Evolutionary conservation across 306 rosid genomes (phyloP), one percentile per base, ranked within the genome.

Genomic region (Cucumis melo): DNA sequence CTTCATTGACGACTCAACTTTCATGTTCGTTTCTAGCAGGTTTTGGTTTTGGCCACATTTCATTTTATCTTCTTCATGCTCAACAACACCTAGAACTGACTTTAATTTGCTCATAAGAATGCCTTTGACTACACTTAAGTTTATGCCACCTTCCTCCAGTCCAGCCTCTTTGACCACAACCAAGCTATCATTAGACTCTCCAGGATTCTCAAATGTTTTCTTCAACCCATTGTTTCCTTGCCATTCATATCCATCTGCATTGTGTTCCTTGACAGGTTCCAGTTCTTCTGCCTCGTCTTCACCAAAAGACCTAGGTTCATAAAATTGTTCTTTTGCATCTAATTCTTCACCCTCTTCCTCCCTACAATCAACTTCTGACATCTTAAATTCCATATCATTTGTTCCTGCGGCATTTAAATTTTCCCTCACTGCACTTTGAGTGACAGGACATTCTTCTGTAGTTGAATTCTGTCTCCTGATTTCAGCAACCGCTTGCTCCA

Each of bases 271-370:
- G 57, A 84, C 75, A 83, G 70, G 68, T 83, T 73, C 83, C 20
- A 78, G 62, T 75, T 12, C 16, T 71, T 76, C 81, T 74, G 68
- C 85, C 72, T 70, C 80, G 51, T 80, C 50, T 80, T 48, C 55
- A 75, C 19, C 70, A 7, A 73, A 32, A 66, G 56, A 71, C 19
- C 41, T 66, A 72, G 82, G 72, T 58, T 83, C 88, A 80, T 64
- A 81, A 72, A 79, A 85, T 63, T 79, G 77, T 71, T 84, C 89
- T 38, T 74, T 72, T 82, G 73, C 87, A 63, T 85, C 89, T 62
- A 73, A 72, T 32, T 53, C 54, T 41, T 79, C 85, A 67, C 62
- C 82, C 79, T 83, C 85, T 77, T 78, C 87, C 75, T 78, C 87
- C 74, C 51, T 58, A 71, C 66, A 78, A 74, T 84, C 82, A 15